Evolutionary conservation across 805 yeast genomes (phyloP), one percentile per base, ranked within the genome.

Genomic region (Jamesozyma piceae): DNA sequence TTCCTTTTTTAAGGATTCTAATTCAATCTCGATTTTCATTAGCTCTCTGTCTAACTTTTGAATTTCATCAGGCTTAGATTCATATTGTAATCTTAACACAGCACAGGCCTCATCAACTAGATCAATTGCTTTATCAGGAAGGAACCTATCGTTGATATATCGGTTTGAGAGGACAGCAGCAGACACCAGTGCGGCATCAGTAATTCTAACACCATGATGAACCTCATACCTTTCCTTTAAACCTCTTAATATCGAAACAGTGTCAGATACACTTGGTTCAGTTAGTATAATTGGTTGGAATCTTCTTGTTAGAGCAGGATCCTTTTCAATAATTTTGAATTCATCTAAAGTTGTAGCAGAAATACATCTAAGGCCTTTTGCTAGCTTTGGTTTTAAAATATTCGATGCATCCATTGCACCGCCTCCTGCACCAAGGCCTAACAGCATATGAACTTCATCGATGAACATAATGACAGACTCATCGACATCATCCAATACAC

Each of bases 91-190:
- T 50, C 98, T 72, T 45, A 90, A 70, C 0, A 95, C 95, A 3
- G 97, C 92, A 66, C 97, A 89, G 0, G 97, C 97, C 60, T 90
- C 98, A 65, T 90, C 98, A 2, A 90, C 92, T 50, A 90, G 73
- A 63, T 90, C 98, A 50, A 90, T 90, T 18, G 97, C 97, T 67
- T 90, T 90, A 58, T 90, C 98, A 1, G 98, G 98, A 31, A 90
- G 67, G 55, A 79, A 88, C 43, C 97, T 67, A 60, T 90, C 97
- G 2, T 94, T 83, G 43, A 90, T 85, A 60, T 90, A 90, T 49
- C 98, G 73, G 57, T 87, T 85, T 38, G 94, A 79, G 57, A 89
- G 77, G 5, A 85, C 80, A 0, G 96, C 95, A 11, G 97, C 96
- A 0, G 95, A 83, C 2, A 90, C 97, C 43, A 90, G 69, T 0